These are phyloP conservation scores for Cephaloascus albidus DNA, from an alignment of 805 yeast genomes.

Conservation along the genomic window DNA sequence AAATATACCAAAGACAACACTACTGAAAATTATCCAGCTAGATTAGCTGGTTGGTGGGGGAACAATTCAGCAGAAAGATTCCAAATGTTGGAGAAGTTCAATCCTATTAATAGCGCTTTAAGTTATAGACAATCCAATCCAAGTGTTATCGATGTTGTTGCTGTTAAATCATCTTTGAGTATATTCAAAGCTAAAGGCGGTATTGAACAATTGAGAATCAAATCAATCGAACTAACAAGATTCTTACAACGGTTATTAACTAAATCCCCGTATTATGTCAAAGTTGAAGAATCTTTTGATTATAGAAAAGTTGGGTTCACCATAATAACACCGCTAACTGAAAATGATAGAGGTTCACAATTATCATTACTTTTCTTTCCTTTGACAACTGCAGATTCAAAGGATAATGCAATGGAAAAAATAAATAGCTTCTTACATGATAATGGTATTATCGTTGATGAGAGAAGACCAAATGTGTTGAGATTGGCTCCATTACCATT, in stretches of 20 bases:
- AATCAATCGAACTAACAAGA: constrained; percentile 48
- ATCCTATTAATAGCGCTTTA: constrained; percentile 77
- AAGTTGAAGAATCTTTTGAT: constrained; percentile 12
- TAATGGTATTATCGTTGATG: constrained; percentile 74
- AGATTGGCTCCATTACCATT: constrained; percentile 82
- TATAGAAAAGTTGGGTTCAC: constrained; percentile 34
- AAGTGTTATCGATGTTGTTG: constrained; percentile 74
- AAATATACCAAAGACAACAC: constrained; percentile 23
- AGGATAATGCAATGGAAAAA: constrained; percentile 50
- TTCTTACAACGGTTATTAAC: constrained; percentile 41
- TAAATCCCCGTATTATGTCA: constrained; percentile 35
- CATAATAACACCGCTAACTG: constrained; percentile 63
- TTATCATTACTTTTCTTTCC: constrained; percentile 59
- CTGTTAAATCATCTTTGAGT: constrained; percentile 59
- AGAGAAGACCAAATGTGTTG: constrained; percentile 84
- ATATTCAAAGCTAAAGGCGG: constrained; percentile 58
- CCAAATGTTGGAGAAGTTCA: constrained; percentile 68
- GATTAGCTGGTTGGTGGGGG: constrained; percentile 98
- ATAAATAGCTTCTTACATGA: constrained; percentile 41
- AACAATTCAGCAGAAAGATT: constrained; percentile 64
- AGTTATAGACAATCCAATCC: constrained; percentile 91
- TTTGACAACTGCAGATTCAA: constrained; percentile 30
- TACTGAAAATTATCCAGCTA: constrained; percentile 33
- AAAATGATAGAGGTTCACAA: constrained; percentile 68
- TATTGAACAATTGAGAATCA: constrained; percentile 41